Conservation (phyloP, 352 stramenopile species). For the Pythium periplocum region DNA sequence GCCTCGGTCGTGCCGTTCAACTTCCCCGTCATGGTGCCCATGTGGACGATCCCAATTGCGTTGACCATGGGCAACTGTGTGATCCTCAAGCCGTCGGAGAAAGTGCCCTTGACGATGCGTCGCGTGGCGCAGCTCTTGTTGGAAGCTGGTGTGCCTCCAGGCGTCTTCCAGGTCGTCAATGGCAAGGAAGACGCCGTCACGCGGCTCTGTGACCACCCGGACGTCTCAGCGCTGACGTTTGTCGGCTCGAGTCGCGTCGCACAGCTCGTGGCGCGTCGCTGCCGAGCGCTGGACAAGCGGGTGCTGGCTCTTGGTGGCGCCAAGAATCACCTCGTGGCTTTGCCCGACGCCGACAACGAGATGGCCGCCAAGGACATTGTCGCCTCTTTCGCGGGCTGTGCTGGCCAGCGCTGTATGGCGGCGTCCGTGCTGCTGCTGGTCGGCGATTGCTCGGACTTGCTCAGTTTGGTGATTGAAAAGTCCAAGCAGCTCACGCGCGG, state of each 20-base stretch:
- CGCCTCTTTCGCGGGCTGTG: constrained; percentile 94
- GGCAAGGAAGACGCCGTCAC: constrained; percentile 88
- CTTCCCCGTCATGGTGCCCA: constrained; percentile 97
- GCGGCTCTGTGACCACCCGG: constrained; percentile 89
- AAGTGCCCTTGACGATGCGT: constrained; percentile 92
- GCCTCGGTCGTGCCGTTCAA: constrained; percentile 95
- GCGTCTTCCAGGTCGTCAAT: constrained; percentile 96
- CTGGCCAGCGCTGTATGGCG: constrained; percentile 96
- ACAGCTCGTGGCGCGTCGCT: constrained; percentile 89
- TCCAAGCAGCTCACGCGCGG: constrained; percentile 84
- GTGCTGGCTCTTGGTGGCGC: constrained; percentile 94
- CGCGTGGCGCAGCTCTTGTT: constrained; percentile 84
- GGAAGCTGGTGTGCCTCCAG: constrained; percentile 90
- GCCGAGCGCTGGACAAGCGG: constrained; percentile 89
- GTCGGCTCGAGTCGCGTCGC: constrained; percentile 93
- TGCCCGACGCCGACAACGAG: constrained; percentile 92
- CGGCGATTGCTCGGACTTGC: constrained; percentile 60
- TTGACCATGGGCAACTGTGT: constrained; percentile 95
- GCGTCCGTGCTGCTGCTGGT: constrained; percentile 94
- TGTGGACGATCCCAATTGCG: constrained; percentile 98
- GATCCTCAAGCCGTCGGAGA: constrained; percentile 97
- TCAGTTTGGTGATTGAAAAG: constrained; percentile 86
- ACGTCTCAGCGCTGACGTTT: constrained; percentile 92
- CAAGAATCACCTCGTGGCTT: constrained; percentile 97
- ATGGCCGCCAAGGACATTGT: constrained; percentile 93